phyloP scores from a whole-genome alignment of 2,329 filamentous ascomycete genomes.

The Fusarium citri region DNA sequence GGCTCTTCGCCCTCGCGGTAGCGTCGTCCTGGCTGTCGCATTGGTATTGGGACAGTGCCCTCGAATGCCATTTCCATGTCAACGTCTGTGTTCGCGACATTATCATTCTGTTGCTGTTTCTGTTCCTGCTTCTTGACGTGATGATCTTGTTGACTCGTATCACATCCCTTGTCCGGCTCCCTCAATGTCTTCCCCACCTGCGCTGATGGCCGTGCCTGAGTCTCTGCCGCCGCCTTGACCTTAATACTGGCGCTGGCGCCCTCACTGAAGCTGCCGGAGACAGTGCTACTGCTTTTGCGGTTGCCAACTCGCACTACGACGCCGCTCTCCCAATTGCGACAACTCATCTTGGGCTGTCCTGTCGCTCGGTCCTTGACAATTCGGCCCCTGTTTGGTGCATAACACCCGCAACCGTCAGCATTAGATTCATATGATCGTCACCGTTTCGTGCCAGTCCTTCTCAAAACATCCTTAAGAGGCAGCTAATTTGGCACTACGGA shows the following conservation, averaged over 20 bases:
- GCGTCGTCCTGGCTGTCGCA: constrained; percentile 66
- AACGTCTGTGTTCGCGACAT: constrained; percentile 22
- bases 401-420: constrained; percentile 38
- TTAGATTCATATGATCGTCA: constrained; percentile 41
- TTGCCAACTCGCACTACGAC: constrained; percentile 74
- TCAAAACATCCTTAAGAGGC: constrained; percentile 32
- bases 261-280: constrained; percentile 24
- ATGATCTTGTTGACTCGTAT: constrained; percentile 34
- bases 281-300: constrained; percentile 30
- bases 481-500: constrained; percentile 31
- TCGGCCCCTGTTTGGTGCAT: constrained; percentile 71
- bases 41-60: constrained; percentile 70
- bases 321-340: constrained; percentile 96
- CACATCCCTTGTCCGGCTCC: constrained; percentile 34
- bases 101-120: constrained; percentile 14
- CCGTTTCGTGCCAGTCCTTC: constrained; percentile 33
- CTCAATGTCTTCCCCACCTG: constrained; percentile 32
- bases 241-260: constrained; percentile 28
- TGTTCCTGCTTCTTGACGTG: constrained; percentile 13
- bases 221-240: constrained; percentile 37
- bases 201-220: constrained; percentile 35
- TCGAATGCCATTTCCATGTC: constrained; percentile 57
- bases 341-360: constrained; percentile 79
- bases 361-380: constrained; percentile 76
- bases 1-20: constrained; percentile 58